Conservation (phyloP, 371 early-diverging fungal genomes). For the Actinomucor elegans region DNA sequence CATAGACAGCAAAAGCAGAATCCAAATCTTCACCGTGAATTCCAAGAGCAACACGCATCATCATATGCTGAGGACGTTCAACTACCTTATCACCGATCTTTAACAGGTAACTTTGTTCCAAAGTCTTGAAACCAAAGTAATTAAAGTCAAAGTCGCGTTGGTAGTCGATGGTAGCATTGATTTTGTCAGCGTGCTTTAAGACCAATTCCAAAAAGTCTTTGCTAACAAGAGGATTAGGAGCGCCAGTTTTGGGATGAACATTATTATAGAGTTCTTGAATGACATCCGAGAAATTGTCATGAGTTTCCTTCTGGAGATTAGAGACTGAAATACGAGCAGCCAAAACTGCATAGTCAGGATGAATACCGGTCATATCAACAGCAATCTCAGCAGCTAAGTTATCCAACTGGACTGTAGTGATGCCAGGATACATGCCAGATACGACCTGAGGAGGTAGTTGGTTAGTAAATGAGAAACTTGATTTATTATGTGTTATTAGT, state of each 20-base stretch:
- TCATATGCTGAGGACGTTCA: conserved; percentile 95
- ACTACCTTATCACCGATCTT: conserved; percentile 72
- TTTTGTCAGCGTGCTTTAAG: conserved; percentile 63
- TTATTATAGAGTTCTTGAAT: conserved; percentile 66
- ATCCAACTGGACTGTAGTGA: conserved; percentile 87
- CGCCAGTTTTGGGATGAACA: conserved; percentile 75
- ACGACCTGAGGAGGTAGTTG: too few species aligned
- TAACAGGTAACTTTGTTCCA: conserved; percentile 89
- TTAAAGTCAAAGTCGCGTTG: conserved; percentile 91
- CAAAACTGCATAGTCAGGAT: conserved; percentile 91
- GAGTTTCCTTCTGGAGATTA: conserved; percentile 91
- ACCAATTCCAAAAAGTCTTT: conserved; percentile 65
- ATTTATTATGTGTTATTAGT: too few species aligned
- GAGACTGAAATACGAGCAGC: conserved; percentile 91
- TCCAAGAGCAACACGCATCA: conserved; percentile 94
- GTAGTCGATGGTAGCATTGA: conserved; percentile 86
- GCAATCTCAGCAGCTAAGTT: conserved; percentile 91
- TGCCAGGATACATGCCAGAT: conserved; percentile 86
- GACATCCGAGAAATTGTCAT: conserved; percentile 67
- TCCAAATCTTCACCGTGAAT: conserved; percentile 90
- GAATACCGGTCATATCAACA: conserved; percentile 87
- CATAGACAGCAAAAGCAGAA: conserved; percentile 86
- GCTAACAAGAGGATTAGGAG: conserved; percentile 75
- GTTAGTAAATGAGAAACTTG: too few species aligned
- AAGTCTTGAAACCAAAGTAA: conserved; percentile 96